A percentile compares a stretch with the other conserved stretches of the same genome.
These are phyloP conservation scores for Pseudotulostoma volvatum DNA, from an alignment of 495 filamentous ascomycete genomes.

Conservation along the genomic window DNA sequence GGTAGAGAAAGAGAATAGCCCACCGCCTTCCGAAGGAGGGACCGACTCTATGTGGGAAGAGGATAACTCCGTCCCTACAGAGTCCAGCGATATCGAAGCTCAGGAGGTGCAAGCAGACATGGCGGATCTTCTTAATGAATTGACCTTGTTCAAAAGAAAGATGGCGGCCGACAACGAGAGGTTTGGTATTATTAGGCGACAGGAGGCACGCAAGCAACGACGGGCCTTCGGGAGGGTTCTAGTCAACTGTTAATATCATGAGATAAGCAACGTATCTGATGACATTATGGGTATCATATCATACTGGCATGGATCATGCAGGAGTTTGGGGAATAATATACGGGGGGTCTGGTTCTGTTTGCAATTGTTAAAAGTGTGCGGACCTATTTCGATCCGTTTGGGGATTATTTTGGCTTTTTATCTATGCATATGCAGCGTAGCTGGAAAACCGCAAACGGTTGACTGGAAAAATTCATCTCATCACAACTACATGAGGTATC, in stretches of 20 bases:
- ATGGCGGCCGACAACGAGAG: slow-evolving; percentile 57
- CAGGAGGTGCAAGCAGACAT: slow-evolving; percentile 50
- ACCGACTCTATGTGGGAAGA: slow-evolving; percentile 29
- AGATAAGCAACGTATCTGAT: too few species aligned
- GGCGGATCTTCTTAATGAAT: slow-evolving; percentile 55
- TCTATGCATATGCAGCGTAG: too few species aligned
- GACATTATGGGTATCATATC: too few species aligned
- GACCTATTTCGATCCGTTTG: too few species aligned
- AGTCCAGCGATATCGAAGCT: slow-evolving; percentile 21
- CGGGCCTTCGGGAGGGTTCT: slow-evolving; percentile 21
- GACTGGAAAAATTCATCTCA: too few species aligned
- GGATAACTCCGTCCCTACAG: slow-evolving; percentile 11
- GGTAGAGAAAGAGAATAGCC: slow-evolving; percentile 21
- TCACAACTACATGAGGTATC: too few species aligned
- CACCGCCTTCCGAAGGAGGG: slow-evolving; percentile 17
- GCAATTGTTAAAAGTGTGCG: too few species aligned
- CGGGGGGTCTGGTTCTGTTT: too few species aligned
- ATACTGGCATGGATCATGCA: too few species aligned
- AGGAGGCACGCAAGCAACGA: slow-evolving; percentile 12
- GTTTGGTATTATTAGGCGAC: slow-evolving; percentile 25
- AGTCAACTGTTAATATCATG: slow-evolving; percentile 12
- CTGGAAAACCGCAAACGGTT: too few species aligned
- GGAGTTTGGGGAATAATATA: too few species aligned
- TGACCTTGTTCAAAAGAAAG: slow-evolving; percentile 70
- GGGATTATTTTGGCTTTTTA: too few species aligned